These are phyloP conservation scores for Colletotrichum godetiae DNA, from an alignment of 2,329 filamentous ascomycete genomes.

Conservation along the genomic window DNA sequence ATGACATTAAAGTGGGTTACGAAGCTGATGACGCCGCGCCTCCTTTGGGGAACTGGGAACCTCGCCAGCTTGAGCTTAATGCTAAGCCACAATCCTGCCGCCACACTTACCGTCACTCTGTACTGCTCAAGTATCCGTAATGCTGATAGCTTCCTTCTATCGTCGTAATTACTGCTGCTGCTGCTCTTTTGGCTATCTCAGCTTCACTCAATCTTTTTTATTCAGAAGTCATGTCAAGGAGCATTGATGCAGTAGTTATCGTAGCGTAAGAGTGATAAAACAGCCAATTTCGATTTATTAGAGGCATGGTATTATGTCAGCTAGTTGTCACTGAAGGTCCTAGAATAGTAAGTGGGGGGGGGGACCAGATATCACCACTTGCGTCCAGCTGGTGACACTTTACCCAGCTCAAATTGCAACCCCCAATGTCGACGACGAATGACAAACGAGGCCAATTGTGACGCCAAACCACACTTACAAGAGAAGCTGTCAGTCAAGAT, in stretches of 20 bases:
- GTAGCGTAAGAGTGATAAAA: too few relatives aligned
- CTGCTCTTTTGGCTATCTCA: neutral
- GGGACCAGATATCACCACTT: accelerated
- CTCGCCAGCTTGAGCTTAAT: slow-evolving; percentile 13
- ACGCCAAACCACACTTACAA: neutral
- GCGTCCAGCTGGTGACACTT: accelerated
- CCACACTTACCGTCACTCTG: slow-evolving; percentile 22
- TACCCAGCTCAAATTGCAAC: neutral
- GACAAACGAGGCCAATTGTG: neutral
- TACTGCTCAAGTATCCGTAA: too few relatives aligned
- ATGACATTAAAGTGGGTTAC: slow-evolving; percentile 37
- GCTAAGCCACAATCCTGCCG: slow-evolving; percentile 31
- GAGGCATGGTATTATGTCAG: too few relatives aligned
- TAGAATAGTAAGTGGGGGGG: neutral
- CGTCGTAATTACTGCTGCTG: neutral
- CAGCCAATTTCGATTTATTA: too few relatives aligned
- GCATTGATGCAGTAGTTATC: too few relatives aligned
- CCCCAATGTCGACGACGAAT: neutral
- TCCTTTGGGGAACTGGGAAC: neutral
- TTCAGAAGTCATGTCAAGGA: too few relatives aligned
- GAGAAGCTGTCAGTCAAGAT: neutral
- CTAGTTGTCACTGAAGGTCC: neutral
- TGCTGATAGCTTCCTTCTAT: slow-evolving; percentile 12
- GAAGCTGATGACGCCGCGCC: slow-evolving; percentile 38
- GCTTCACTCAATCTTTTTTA: too few relatives aligned